Evolutionary conservation across 2,329 filamentous ascomycete genomes (phyloP).

Genomic region (Aspergillus ochraceoroseus): DNA sequence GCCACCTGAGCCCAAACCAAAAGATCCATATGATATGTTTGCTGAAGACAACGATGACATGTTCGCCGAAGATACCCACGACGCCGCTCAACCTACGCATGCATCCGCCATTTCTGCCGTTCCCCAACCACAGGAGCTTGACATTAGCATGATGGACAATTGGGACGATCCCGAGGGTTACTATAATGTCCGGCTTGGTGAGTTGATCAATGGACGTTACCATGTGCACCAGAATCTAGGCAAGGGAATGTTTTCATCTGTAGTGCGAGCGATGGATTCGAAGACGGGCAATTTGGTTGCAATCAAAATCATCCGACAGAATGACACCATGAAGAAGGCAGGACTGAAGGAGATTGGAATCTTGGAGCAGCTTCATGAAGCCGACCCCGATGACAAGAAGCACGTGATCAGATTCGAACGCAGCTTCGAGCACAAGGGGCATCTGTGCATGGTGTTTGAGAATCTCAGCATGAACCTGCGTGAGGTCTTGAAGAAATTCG

Average conservation of each 20-base stretch:
- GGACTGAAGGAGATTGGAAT: conserved; percentile 94
- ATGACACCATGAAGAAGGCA: conserved; percentile 84
- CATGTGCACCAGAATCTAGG: conserved; percentile 82
- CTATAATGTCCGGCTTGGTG: conserved; percentile 89
- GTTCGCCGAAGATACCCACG: conserved; percentile 70
- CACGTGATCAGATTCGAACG: conserved; percentile 85
- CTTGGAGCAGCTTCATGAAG: conserved; percentile 75
- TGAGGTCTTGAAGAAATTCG: conserved; percentile 92
- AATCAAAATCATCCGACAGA: conserved; percentile 96
- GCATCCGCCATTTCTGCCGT: conserved; percentile 48
- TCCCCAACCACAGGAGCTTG: conserved; percentile 54
- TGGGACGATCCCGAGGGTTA: conserved; percentile 94
- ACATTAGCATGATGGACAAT: conserved; percentile 78
- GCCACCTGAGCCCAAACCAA: conserved; percentile 40
- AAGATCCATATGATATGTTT: conserved; percentile 60
- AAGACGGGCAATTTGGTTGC: conserved; percentile 73
- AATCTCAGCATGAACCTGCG: conserved; percentile 87
- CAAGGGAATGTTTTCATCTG: conserved; percentile 93
- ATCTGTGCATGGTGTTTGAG: conserved; percentile 96
- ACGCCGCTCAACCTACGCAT: conserved; percentile 49
- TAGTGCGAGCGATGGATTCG: conserved; percentile 80
- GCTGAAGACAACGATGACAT: conserved; percentile 68
- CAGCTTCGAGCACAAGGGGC: conserved; percentile 87
- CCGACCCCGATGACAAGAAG: conserved; percentile 83
- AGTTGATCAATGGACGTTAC: conserved; percentile 83